Evolutionary conservation across 805 yeast genomes (phyloP).

Genomic region (Candida coleopterorum): DNA sequence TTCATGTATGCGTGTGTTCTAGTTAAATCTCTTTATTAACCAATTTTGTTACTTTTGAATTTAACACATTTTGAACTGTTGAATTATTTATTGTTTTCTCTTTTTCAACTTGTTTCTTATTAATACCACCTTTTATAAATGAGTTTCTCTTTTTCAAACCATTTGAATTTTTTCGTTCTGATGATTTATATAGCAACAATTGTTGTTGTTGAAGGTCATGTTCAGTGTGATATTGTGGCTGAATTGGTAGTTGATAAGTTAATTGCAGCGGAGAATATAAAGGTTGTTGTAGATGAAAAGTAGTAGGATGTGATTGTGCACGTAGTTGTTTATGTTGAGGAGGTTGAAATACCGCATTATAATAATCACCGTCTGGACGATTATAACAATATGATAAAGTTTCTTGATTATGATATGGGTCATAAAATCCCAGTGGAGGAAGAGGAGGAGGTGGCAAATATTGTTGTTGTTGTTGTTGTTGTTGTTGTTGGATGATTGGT

Average conservation of each 20-base stretch:
- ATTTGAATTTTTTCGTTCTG: not conserved
- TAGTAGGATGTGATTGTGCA: too few species aligned
- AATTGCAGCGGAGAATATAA: too few species aligned
- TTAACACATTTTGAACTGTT: constrained; percentile 3
- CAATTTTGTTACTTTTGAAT: constrained; percentile 2
- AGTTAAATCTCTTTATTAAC: constrained; percentile 2
- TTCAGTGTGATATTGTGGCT: too few species aligned
- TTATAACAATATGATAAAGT: not conserved
- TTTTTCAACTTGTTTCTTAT: not conserved
- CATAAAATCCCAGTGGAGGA: constrained; percentile 1
- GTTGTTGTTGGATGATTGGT: constrained; percentile 1
- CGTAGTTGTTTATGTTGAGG: constrained; percentile 3
- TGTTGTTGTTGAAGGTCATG: too few species aligned
- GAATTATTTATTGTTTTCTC: not conserved
- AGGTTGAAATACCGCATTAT: not conserved
- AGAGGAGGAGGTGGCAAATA: constrained; percentile 1
- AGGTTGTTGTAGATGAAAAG: too few species aligned
- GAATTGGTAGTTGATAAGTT: too few species aligned
- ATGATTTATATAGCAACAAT: too few species aligned
- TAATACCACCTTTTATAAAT: not conserved
- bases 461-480: not conserved
- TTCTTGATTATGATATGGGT: not conserved
- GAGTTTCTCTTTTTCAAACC: not conserved
- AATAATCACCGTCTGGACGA: not conserved
- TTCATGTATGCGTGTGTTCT: not conserved